Percentiles rank a stretch among this genome's conserved stretches.
These are phyloP conservation scores for sunflower (Helianthus annuus) DNA, from an alignment of 129 eudicot genomes.

Conservation along the genomic window HanXRQr2.0-SUNRISE NC_035440.2:81825003-81825502, in stretches of 20 bases:
- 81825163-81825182: neutral
- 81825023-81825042: neutral
- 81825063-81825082: neutral
- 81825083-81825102: neutral
- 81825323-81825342: neutral
- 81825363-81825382: slow-evolving; percentile 10
- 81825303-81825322: neutral
- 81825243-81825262: too few species aligned
- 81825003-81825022: neutral
- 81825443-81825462: slow-evolving; percentile 35
- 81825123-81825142: neutral
- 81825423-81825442: slow-evolving; percentile 10
- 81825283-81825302: neutral
- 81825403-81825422: slow-evolving; percentile 13
- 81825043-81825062: neutral
- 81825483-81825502: slow-evolving; percentile 1
- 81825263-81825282: too few species aligned
- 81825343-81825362: neutral
- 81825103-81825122: too few species aligned
- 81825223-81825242: too few species aligned
- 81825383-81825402: slow-evolving; percentile 21
- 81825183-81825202: neutral
- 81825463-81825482: slow-evolving; percentile 22
- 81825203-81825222: slow-evolving; percentile 12
- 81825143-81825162: neutral